Evolutionary conservation across 148 eudicot genomes (phyloP), one percentile per base, ranked within the genome.

Genomic region (Talinum fruticosum): DNA sequence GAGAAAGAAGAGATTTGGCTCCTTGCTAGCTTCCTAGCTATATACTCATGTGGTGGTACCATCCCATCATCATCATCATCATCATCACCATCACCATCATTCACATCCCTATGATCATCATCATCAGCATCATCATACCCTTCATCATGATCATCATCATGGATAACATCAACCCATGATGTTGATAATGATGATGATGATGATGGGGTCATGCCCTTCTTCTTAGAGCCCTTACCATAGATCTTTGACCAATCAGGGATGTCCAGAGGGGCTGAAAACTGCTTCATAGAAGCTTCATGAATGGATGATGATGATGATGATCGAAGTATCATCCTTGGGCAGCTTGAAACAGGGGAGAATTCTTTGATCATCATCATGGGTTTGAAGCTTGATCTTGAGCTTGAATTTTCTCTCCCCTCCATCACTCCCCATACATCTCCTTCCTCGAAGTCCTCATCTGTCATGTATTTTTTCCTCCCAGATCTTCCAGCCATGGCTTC

Each of bases 41-140:
- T 34, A 34, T 79, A 88, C 82, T 91, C 97, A 91, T 93, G 97
- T 41, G 97, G 97, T 47, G 97, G 97, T 0, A 93, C 62, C 84
- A 89, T 86, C 38, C 72, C 89, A 26, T 75, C 91, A 24, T 74
- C 88, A 62, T 71, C 88, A 49, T 77, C 90, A 59, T 49, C 86
- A 38, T 33, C 83, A 38, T 32, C 79, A 19, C 41, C 82, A 54
- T 69, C 80, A 75, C n/a, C 80, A 66, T 30, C 74, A 61, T 45
- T 49, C 53, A 38, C 45, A 79, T 66, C 33, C 66, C 45, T 36
- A 71, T n/a, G 61, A 70, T 53, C 26, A 73, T 64, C 32, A 71
- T 21, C 30, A 47, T 45, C 5, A 71, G 45, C 37, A 81, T 69
- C n/a, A 24, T 6, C 36, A 75, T 69, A 0, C 26, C 28, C 49